Evolutionary conservation across 208 protist genomes (phyloP).

Genomic region (Acanthamoeba castellanii): DNA sequence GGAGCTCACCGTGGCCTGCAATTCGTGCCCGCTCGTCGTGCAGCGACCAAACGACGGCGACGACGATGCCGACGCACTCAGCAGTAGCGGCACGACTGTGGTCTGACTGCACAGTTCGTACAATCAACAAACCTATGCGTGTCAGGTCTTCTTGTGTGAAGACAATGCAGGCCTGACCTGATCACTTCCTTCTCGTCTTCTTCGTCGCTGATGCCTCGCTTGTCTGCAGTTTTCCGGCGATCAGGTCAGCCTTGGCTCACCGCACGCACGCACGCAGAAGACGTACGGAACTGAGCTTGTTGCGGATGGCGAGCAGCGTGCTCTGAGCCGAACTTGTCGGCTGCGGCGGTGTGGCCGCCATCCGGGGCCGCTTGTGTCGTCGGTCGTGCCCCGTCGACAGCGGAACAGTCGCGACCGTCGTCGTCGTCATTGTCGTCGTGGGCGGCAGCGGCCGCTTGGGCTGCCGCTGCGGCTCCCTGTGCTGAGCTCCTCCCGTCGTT

Average conservation of each 20-base stretch:
- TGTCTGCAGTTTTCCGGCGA: not conserved
- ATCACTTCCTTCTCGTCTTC: not conserved
- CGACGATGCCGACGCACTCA: not conserved
- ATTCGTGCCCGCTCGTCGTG: not conserved
- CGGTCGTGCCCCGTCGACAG: not conserved
- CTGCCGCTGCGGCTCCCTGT: not conserved
- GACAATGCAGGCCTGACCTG: not conserved
- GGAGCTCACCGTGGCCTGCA: not conserved
- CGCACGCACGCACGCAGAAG: too few relatives aligned
- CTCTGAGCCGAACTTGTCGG: not conserved
- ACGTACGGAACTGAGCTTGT: not conserved
- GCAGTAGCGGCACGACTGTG: not conserved
- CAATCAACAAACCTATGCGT: too few relatives aligned
- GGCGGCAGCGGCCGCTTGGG: not conserved
- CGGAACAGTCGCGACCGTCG: not conserved
- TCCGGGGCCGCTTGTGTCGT: not conserved
- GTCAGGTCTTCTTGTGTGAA: too few relatives aligned
- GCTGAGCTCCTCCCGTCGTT: not conserved
- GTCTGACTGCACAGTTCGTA: not conserved
- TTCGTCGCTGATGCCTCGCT: not conserved
- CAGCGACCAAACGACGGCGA: not conserved
- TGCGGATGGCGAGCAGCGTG: slow-evolving; percentile 1
- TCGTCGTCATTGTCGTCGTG: not conserved
- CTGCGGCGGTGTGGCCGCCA: not conserved
- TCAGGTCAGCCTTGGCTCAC: too few relatives aligned